Percentiles rank a stretch among this genome's conserved stretches.
Conservation (phyloP, 106 monocot genomes). For the Apostasia ramifera region DNA sequence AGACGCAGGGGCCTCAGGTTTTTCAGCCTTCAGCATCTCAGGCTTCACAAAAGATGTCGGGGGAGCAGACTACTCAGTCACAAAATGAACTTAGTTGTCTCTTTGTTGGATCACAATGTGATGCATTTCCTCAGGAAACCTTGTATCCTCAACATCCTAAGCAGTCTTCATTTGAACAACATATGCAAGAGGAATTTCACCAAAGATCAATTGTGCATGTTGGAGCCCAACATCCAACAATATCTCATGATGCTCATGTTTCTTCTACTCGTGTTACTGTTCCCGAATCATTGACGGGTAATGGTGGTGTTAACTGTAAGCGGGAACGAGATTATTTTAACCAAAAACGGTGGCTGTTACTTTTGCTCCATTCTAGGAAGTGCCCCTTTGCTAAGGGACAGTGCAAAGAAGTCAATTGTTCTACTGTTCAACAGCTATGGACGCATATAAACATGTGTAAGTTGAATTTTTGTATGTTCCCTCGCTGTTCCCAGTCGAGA, state of each 20-base stretch:
- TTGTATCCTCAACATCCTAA: slow-evolving; percentile 38
- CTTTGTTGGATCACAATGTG: slow-evolving; percentile 41
- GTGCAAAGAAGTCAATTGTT: slow-evolving; percentile 57
- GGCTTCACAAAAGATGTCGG: slow-evolving; percentile 28
- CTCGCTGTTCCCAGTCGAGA: slow-evolving; percentile 49
- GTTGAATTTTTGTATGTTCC: slow-evolving; percentile 37
- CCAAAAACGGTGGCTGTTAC: slow-evolving; percentile 66
- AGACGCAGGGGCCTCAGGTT: slow-evolving; percentile 36
- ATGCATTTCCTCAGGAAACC: slow-evolving; percentile 30
- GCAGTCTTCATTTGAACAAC: slow-evolving; percentile 30
- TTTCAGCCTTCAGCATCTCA: slow-evolving; percentile 37
- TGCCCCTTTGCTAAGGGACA: slow-evolving; percentile 56
- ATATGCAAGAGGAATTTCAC: slow-evolving; percentile 55
- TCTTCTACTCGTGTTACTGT: slow-evolving; percentile 10
- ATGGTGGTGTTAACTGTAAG: slow-evolving; percentile 15
- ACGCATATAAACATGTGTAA: slow-evolving; percentile 60
- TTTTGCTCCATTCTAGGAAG: slow-evolving; percentile 62
- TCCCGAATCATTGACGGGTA: slow-evolving; percentile 10
- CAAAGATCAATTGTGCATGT: slow-evolving; percentile 29
- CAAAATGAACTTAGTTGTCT: slow-evolving; percentile 40
- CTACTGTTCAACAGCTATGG: slow-evolving; percentile 47
- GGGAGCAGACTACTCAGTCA: slow-evolving; percentile 29
- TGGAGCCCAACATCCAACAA: slow-evolving; percentile 38
- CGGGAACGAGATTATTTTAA: slow-evolving; percentile 33
- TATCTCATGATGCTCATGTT: slow-evolving; percentile 23